Evolutionary conservation across 345 rosid genomes (phyloP), one percentile per base, ranked within the genome.

Genomic region (Ceriops tagal): DNA sequence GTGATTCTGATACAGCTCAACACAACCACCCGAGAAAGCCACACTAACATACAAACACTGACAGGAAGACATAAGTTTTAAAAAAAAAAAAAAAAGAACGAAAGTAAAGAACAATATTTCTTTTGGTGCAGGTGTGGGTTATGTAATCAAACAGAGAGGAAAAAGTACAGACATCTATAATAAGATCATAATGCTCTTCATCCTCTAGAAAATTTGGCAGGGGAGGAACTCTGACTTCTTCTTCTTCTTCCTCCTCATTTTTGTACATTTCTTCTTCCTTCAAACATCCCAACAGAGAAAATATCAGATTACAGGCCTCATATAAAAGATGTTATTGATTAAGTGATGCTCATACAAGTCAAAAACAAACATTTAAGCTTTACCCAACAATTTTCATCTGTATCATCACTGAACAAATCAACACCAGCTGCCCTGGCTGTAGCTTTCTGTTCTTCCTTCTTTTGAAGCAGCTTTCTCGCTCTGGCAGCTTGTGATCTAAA

Each of bases 141-240:
- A 52, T 11, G 35, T 37, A 20, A 74, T 53, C 35, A 30, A 63
- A 43, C 64, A 59, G 62, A 6, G 9, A 37, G 35, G 30, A 6
- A 64, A 47, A 53, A 18, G 65, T n/a, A 83, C 84, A 77, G 55
- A 93, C 98, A 76, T 92, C 93, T 62, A 88, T 79, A 73, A 95
- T 82, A 79, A 88, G 88, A 75, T 74, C 58, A 77, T 88, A 97
- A 77, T 88, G 87, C 83, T 88, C 89, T 67, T 84, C 92, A 75
- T 89, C 85, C 78, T 84, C 86, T 73, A 89, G 73, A 71, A 87
- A 70, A 64, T 81, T 78, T 15, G 73, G 82, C 64, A 85, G 72
- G 27, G 86, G 85, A 61, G 90, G 78, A 15, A 77, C 83, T 71
- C 74, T 81, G 65, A 59, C 24, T 62, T 57, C 76, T 68, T 84